phyloP scores from a whole-genome alignment of 768 basidiomycete species.

The Roridomyces roridus region DNA sequence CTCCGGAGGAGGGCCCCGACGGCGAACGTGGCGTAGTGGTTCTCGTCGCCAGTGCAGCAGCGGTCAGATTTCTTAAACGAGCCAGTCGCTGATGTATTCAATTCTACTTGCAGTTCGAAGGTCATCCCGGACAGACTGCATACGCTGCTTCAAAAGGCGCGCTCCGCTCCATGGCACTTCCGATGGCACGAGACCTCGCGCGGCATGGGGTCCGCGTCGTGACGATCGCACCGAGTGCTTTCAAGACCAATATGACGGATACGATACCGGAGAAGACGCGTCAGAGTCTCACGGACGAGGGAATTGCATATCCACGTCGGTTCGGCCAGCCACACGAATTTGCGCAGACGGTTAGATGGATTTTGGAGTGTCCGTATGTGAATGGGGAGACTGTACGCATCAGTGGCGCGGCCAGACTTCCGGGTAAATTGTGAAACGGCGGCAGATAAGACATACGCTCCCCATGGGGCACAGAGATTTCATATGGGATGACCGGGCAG shows the following conservation, averaged over 20 bases:
- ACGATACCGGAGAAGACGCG: constrained; percentile 42
- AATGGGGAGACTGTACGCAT: constrained; percentile 60
- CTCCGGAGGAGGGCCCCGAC: constrained; percentile 51
- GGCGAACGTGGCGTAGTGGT: constrained; percentile 65
- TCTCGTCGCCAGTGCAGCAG: constrained; percentile 61
- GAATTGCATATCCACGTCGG: constrained; percentile 49
- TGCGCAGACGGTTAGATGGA: constrained; percentile 54
- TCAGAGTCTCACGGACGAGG: constrained; percentile 44
- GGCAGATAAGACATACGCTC: too few relatives aligned
- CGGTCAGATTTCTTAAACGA: constrained; percentile 42
- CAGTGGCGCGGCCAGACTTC: constrained; percentile 40
- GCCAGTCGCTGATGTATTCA: background rate
- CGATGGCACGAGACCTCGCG: constrained; percentile 64
- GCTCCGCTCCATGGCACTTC: constrained; percentile 60
- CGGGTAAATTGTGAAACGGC: constrained; percentile 22
- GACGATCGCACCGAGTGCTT: constrained; percentile 61
- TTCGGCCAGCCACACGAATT: constrained; percentile 58
- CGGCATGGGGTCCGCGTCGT: constrained; percentile 60
- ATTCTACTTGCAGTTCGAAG: constrained; percentile 57
- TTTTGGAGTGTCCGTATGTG: constrained; percentile 57
- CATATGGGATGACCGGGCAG: too few relatives aligned
- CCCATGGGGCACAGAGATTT: too few relatives aligned
- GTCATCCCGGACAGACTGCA: constrained; percentile 62
- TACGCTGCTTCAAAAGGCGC: constrained; percentile 66
- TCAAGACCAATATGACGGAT: constrained; percentile 52